Conservation (phyloP, 2,329 filamentous ascomycete species). For the Exserohilum rostratum region DNA sequence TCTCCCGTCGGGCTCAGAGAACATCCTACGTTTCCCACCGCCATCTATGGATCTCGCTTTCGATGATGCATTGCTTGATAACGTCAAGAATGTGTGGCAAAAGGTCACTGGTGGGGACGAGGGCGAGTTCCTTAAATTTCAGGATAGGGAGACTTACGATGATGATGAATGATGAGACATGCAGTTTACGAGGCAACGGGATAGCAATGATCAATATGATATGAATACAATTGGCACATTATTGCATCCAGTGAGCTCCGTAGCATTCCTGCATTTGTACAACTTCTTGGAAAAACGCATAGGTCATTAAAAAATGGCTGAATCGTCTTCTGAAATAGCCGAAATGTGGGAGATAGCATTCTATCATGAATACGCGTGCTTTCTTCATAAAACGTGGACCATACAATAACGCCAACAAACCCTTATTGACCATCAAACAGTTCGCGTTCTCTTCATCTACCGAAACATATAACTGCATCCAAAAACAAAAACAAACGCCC, state of each 20-base stretch:
- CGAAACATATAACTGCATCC: not conserved
- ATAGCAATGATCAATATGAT: not conserved
- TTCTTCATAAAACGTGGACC: not conserved
- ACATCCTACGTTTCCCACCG: constrained; percentile 63
- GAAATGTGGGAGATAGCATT: not conserved
- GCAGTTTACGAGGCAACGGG: not conserved
- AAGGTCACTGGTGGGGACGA: constrained; percentile 61
- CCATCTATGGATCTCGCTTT: constrained; percentile 72
- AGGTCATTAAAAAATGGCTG: too few relatives aligned
- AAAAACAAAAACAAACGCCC: not conserved
- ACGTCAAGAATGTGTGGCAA: constrained; percentile 74
- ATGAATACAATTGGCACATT: not conserved
- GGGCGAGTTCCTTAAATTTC: constrained; percentile 75
- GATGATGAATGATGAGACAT: constrained; percentile 51
- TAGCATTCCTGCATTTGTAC: not conserved
- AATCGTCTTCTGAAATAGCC: too few relatives aligned
- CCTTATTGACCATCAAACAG: not conserved
- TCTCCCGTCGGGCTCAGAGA: constrained; percentile 41
- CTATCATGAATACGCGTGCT: not conserved
- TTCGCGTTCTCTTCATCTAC: not conserved
- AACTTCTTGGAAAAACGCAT: too few relatives aligned
- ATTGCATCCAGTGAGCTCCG: not conserved
- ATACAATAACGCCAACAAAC: not conserved
- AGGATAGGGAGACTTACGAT: constrained; percentile 73
- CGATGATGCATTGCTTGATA: constrained; percentile 70